Evolutionary conservation across 768 basidiomycete genomes (phyloP).

Genomic region (Hericium coralloides): DNA sequence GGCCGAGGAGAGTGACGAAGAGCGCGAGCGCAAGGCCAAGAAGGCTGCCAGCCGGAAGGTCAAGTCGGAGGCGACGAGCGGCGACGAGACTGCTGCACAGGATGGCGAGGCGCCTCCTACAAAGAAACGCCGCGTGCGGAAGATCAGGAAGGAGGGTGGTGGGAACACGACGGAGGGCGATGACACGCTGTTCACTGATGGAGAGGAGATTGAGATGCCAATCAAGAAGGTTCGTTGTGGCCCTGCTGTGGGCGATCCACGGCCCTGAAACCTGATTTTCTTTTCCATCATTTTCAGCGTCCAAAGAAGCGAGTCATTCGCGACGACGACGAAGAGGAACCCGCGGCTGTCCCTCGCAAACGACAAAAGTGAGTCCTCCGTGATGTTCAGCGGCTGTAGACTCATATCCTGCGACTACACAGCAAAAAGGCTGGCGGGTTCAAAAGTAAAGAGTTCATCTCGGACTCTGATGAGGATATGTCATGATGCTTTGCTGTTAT

Average conservation of each 20-base stretch:
- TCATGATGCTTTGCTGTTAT: conserved; percentile 1
- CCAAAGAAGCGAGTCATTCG: conserved; percentile 69
- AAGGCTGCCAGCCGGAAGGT: conserved; percentile 43
- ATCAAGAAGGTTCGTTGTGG: conserved; percentile 52
- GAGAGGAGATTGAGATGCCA: conserved; percentile 57
- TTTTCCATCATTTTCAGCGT: conserved; percentile 20
- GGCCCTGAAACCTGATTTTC: neutral
- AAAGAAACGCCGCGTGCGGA: conserved; percentile 67
- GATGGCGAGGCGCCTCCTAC: conserved; percentile 23
- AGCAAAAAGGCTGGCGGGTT: conserved; percentile 42
- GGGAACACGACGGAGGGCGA: conserved; percentile 45
- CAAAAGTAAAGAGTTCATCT: conserved; percentile 70
- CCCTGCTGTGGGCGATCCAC: neutral
- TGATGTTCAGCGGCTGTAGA: no score
- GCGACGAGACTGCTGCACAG: conserved; percentile 28
- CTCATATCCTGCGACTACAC: neutral
- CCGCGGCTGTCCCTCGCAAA: conserved; percentile 51
- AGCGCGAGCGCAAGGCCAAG: conserved; percentile 54
- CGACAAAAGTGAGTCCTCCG: conserved; percentile 57
- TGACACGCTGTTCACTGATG: conserved; percentile 63
- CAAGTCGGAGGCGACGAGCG: conserved; percentile 42
- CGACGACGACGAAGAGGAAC: conserved; percentile 74
- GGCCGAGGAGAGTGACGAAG: conserved; percentile 66
- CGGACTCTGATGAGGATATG: conserved; percentile 84
- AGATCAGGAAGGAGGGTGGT: conserved; percentile 47